phyloP scores from a whole-genome alignment of 2,329 filamentous ascomycete species.

The Pseudopithomyces maydicus region DNA sequence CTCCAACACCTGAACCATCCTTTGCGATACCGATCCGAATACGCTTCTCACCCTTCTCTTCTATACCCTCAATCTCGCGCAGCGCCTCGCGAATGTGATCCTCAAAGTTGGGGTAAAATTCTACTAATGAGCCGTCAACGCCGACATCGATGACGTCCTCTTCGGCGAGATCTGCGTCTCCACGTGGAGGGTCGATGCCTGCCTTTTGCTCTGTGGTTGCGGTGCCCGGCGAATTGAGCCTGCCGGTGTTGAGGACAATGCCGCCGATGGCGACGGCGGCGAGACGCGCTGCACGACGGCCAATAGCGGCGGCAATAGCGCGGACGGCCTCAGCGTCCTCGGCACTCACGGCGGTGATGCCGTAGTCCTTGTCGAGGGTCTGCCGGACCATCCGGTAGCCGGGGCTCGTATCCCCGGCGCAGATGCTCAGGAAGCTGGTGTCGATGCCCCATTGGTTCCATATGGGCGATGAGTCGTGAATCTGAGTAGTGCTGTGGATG shows the following conservation, averaged over 20 bases:
- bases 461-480: constrained; percentile 63
- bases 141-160: constrained; percentile 84
- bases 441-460: constrained; percentile 88
- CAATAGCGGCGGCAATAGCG: constrained; percentile 79
- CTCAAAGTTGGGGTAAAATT: constrained; percentile 94
- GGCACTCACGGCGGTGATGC: constrained; percentile 74
- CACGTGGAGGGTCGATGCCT: constrained; percentile 37
- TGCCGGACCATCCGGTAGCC: constrained; percentile 76
- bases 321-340: constrained; percentile 92
- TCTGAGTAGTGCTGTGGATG: constrained; percentile 67
- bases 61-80: constrained; percentile 76
- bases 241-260: constrained; percentile 79
- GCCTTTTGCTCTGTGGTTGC: constrained; percentile 47
- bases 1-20: constrained; percentile 94
- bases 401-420: constrained; percentile 77
- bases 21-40: constrained; percentile 96
- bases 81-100: constrained; percentile 86
- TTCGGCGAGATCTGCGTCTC: constrained; percentile 48
- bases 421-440: constrained; percentile 85
- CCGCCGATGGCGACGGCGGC: constrained; percentile 87
- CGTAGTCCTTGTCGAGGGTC: constrained; percentile 76
- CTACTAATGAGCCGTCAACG: constrained; percentile 91
- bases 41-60: constrained; percentile 76
- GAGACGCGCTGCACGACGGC: constrained; percentile 83
- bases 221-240: constrained; percentile 55